These are phyloP conservation scores for Xylaria venustula DNA, from an alignment of 495 filamentous ascomycete genomes.

Conservation along the genomic window DNA sequence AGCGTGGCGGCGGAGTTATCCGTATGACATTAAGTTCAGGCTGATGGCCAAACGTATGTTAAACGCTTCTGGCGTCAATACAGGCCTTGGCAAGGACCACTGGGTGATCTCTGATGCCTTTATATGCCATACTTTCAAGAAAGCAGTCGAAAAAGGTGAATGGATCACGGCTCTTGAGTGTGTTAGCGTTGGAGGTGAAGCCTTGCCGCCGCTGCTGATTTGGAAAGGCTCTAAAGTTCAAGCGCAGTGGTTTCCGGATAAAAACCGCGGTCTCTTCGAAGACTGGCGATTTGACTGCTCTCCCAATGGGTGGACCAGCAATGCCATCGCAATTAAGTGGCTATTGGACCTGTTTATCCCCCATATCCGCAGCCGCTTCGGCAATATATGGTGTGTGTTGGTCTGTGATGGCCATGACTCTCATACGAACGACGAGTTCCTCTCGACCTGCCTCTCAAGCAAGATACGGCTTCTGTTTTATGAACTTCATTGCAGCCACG, in stretches of 20 bases:
- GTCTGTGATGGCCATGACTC: neutral
- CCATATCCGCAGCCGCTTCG: neutral
- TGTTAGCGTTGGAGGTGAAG: neutral
- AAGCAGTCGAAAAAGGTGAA: neutral
- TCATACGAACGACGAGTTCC: neutral
- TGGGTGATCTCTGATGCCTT: neutral
- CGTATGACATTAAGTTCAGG: no score
- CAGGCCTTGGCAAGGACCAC: neutral
- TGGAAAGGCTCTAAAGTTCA: neutral
- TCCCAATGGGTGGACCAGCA: neutral
- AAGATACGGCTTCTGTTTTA: neutral
- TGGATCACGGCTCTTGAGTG: neutral
- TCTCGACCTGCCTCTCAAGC: neutral
- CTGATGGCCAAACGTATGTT: no score
- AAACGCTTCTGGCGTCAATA: no score
- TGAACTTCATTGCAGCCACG: neutral
- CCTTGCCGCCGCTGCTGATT: neutral
- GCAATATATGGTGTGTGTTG: neutral
- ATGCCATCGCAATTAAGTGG: neutral
- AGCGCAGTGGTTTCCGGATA: neutral
- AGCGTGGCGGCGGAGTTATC: no score
- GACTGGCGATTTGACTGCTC: neutral
- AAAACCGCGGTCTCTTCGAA: neutral
- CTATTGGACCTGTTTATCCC: neutral
- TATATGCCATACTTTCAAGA: neutral